Base-by-base conservation (phyloP, 2,329 filamentous ascomycete species). In the Cercospora zeae-maydis region DNA sequence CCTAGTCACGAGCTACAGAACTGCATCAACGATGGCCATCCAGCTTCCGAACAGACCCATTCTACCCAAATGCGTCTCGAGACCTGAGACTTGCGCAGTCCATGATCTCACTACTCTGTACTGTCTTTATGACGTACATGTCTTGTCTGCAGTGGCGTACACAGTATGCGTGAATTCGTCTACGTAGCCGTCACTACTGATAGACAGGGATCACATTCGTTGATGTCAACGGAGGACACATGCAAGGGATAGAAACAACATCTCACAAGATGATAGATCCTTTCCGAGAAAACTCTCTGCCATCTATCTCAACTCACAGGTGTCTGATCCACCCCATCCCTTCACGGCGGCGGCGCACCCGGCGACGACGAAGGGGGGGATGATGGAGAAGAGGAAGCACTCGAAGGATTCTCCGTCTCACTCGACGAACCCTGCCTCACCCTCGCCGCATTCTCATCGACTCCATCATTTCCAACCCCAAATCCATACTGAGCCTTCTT, bases 401-500 rank as follows among this genome's bases (percentile, higher is more conserved):
- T 56, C 34, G 33, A 39, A 16, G 14, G n/a, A 8, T 13, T 56
- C 34, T 27, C 19, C 10, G 45, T 19, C 24, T 39, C 54, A 39
- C 21, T n/a, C 16, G 42, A 39, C 13, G 24, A 27, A 27, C 49
- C 37, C 27, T 61, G 49, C n/a, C 74, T 68, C 16, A 75, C 74
- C 51, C 72, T 68, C 21, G 69, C 73, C 51, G 70, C 67, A 55
- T 62, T 69, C 67, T 75, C 74, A 61, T 75, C 71, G 9, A 72
- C 66, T 11, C 59, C 64, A 21, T 52, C 64, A 47, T 31, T 45
- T 9, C 72, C 72, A 37, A 67, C 27, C 11, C 71, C 72, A 62
- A 76, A 76, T 1, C 75, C 75, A 64, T 73, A 75, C 14, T 66
- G 66, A 9, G 67, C 55, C 70, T 75, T 76, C 70, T 75, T 75